phyloP scores from a whole-genome alignment of 495 filamentous ascomycete species.

The Penicillium flavigenum region DNA sequence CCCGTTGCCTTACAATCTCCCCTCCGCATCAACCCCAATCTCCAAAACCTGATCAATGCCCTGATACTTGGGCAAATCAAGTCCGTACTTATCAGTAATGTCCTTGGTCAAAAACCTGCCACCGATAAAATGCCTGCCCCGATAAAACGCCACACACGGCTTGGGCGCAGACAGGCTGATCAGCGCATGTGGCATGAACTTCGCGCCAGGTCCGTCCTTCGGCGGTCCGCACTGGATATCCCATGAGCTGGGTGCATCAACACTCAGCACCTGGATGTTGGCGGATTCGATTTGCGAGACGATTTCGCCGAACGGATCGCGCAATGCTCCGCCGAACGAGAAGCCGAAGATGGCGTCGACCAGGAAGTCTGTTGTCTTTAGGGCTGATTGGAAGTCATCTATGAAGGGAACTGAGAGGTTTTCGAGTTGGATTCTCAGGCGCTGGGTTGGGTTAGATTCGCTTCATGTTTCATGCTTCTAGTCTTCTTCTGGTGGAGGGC shows the following conservation, averaged over 20 bases:
- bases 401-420: slow-evolving; percentile 84
- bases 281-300: slow-evolving; percentile 73
- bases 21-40: slow-evolving; percentile 55
- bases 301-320: slow-evolving; percentile 82
- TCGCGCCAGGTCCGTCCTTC: slow-evolving; percentile 69
- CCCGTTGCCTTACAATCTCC: slow-evolving; percentile 49
- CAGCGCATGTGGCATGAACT: slow-evolving; percentile 73
- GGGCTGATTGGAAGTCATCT: slow-evolving; percentile 67
- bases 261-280: slow-evolving; percentile 74
- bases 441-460: slow-evolving; percentile 40
- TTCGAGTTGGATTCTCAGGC: slow-evolving; percentile 77
- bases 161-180: slow-evolving; percentile 94
- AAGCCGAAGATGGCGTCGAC: slow-evolving; percentile 97
- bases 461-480: neutral
- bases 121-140: slow-evolving; percentile 84
- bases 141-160: slow-evolving; percentile 80
- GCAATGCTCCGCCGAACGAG: slow-evolving; percentile 87
- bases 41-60: slow-evolving; percentile 91
- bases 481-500: neutral
- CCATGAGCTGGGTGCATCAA: slow-evolving; percentile 93
- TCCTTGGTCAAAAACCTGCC: slow-evolving; percentile 79
- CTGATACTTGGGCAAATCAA: slow-evolving; percentile 79
- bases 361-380: slow-evolving; percentile 71
- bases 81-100: slow-evolving; percentile 83
- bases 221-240: slow-evolving; percentile 86